These are phyloP conservation scores for Alloteropsis semialata DNA, from an alignment of 176 grass and related monocot species.

Conservation along the genomic window DNA sequence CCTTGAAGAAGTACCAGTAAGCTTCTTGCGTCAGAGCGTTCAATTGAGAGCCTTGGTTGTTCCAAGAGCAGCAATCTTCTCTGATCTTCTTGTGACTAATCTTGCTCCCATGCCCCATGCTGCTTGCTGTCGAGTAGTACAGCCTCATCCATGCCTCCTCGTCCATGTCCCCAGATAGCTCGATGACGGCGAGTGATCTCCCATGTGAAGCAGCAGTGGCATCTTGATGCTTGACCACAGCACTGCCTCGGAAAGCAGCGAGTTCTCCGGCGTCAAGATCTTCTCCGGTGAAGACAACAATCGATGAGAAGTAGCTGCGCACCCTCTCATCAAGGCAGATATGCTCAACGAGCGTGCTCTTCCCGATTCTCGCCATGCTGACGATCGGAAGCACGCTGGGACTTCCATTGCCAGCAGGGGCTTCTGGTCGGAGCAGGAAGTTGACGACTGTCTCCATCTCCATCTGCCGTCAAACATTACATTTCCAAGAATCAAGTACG, in stretches of 20 bases:
- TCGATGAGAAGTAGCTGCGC: constrained; percentile 13
- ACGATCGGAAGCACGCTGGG: constrained; percentile 29
- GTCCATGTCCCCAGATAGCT: not conserved
- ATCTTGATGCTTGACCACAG: constrained; percentile 21
- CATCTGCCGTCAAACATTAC: constrained; percentile 36
- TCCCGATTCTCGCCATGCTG: constrained; percentile 30
- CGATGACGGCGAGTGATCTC: constrained; percentile 22
- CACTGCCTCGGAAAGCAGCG: not conserved
- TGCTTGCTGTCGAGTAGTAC: not conserved
- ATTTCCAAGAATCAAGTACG: not conserved
- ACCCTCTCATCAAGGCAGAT: constrained; percentile 32
- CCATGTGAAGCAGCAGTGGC: not conserved
- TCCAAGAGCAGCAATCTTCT: not conserved
- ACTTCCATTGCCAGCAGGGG: not conserved
- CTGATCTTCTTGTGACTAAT: constrained; percentile 17
- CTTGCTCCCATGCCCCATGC: constrained; percentile 8
- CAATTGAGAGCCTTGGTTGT: not conserved
- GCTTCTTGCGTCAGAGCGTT: constrained; percentile 11
- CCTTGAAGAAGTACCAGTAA: constrained; percentile 44
- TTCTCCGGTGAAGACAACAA: not conserved
- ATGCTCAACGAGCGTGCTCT: constrained; percentile 45
- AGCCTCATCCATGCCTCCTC: constrained; percentile 27
- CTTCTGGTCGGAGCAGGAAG: constrained; percentile 19
- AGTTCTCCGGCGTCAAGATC: not conserved
- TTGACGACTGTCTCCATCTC: constrained; percentile 16